Evolutionary conservation across 805 yeast species (phyloP), one percentile per base, ranked within the genome.

Genomic region (Hanseniaspora clermontiae): DNA sequence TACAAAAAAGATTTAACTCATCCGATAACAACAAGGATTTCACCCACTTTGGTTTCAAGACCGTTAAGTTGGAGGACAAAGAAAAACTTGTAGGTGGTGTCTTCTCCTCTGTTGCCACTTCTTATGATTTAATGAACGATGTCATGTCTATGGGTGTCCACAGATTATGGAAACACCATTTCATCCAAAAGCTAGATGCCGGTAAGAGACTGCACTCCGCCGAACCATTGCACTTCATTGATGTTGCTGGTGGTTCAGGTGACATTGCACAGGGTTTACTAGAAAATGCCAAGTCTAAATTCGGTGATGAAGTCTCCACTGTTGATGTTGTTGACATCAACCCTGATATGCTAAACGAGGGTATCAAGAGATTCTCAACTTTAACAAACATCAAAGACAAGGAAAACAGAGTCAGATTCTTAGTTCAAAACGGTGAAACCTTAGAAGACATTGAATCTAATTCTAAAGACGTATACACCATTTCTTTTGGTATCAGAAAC

Each of bases 231-330:
- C 80, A 82, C 58, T 91, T 93, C 65, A 76, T 93, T 60, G 98
- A 93, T 70, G 97, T 93, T 57, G 98, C 98, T 31, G 98, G 98
- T 59, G 98, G 98, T 27, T 88, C 97, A 11, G 98, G 98, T 49
- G 98, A 93, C 66, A 91, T 93, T 70, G 98, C 98, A 1, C 88
- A 88, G 71, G 95, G 98, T 2, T 77, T 93, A 60, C 74, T 93
- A 60, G 96, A 89, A 64, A 96, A 93, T 70, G 97, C 97, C 10
- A 82, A 83, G 60, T 70, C 74, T 42, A 79, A 81, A 60, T 87
- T 81, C 66, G 83, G 84, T 57, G 98, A 93, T 71, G 76, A 70
- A 40, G 74, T 75, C 59, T 80, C 88, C 37, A 80, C 82, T 29
- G 93, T 93, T 93, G 87, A 90, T 9, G 80, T 93, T 50, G 95